Evolutionary conservation across 169 alveolate genomes (phyloP), one percentile per base, ranked within the genome.

Genomic region (Babesia sp.): DNA sequence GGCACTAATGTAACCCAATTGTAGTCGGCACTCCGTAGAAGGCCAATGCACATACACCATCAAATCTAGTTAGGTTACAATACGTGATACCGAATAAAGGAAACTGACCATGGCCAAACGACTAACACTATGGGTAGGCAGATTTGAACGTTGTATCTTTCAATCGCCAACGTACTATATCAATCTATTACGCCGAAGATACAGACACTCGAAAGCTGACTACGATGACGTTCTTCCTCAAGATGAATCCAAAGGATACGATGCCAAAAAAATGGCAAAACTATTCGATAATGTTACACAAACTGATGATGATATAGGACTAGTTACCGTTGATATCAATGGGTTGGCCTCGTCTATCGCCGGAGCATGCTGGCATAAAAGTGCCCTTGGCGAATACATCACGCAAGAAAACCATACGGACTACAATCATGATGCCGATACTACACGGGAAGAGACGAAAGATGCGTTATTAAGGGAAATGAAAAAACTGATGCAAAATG

Each of bases 311-410:
- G 82, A 68, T 12, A 69, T 64, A 1, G 71, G 34, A 24, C 50
- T 46, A 6, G 54, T 78, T 11, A 28, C 60, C 12, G 82, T 67
- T 1, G 86, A 78, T 31, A 39, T 78, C 14, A 69, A 67, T 36
- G 81, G 81, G n/a, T 16, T 78, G 20, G 70, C 76, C 0, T 68
- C 82, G 18, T 56, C 86, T 26, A 57, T 78, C 20, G 68, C 82
- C 14, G 86, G 79, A 18, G 41, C 59, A 45, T 68, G 86, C 39
- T 78, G 86, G 86, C 86, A 78, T 51, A 78, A 41, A 71, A 73
- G 50, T 6, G 64, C 86, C 14, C 45, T 61, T 20, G 34, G 70
- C 11, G 74, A 44, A n/a, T 29, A 18, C 16, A 55, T 54, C 24
- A 16, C 22, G 18, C 16, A 66, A 8, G 82, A 78, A 33, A 24